Base-by-base conservation (phyloP, 2,329 filamentous ascomycete genomes). In the Cordyceps tenuipes region DNA sequence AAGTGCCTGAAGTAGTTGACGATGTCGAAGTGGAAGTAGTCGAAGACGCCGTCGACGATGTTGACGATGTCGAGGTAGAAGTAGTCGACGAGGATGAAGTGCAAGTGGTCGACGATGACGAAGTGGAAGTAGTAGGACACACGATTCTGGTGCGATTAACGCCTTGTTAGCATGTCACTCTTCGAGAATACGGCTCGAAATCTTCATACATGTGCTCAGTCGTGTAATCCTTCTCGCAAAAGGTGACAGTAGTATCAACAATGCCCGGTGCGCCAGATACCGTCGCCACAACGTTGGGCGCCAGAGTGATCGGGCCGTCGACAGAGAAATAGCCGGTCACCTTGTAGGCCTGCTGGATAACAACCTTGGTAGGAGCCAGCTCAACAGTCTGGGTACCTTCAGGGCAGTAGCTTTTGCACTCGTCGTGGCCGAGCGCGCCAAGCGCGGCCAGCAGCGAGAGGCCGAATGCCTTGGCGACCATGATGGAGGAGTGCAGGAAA, bases 311-410 rank as follows among this genome's bases (percentile, higher is more conserved):
- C 6, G 58, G 58, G 9, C 58, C 58, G 26, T 60, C 49, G 43
- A 10, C 39, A 8, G 58, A 9, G 54, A 60, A 55, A 23, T 55
- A 60, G 10, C 58, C 58, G n/a, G 58, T 60, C 6, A 60, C 23
- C 39, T 13, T 50, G 31, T 55, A 17, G 8, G 58, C 51, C n/a
- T 48, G 43, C 13, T 60, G 17, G 7, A 44, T 21, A 3, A 60
- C 36, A 1, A 50, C 26, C 6, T 55, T 26, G 10, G 58, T 60
- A 13, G 58, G 50, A 3, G 43, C 31, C 17, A 49, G 2, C 1
- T 50, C 23, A 34, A 60, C 15, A 1, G 50, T 60, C 50, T 49
- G 34, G 21, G 58, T 60, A 21, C 44, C 58, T 19, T 29, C 43
- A 1, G 58, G 58, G 34, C 58, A 60, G 19, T 44, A 60, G 9